Percentiles rank a stretch among this genome's conserved stretches.
phyloP scores from a whole-genome alignment of 2,329 filamentous ascomycete genomes.

The Aaosphaeria pasadenensis region DNA sequence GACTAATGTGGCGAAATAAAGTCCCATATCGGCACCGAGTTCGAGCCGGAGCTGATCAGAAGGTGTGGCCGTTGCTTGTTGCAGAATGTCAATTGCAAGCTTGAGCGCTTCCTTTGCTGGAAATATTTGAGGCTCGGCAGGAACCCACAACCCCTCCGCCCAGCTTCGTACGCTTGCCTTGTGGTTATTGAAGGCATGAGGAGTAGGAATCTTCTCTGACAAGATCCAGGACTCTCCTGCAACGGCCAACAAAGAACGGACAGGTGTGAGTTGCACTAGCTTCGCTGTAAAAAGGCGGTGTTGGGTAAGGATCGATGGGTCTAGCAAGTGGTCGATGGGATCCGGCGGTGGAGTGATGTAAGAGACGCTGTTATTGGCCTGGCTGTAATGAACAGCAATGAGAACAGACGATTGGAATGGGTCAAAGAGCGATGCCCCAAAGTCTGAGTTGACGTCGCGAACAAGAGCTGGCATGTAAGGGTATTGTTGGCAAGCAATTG shows the following conservation, averaged over 20 bases:
- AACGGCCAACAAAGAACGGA: constrained; percentile 43
- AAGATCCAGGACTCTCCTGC: constrained; percentile 46
- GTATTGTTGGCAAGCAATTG: constrained; percentile 15
- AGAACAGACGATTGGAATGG: constrained; percentile 38
- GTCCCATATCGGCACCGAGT: constrained; percentile 30
- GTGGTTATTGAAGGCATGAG: constrained; percentile 27
- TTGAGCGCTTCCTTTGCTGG: constrained; percentile 24
- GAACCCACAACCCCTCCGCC: constrained; percentile 28
- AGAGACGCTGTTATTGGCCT: constrained; percentile 13
- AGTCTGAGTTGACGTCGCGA: constrained; percentile 17
- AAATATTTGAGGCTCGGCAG: constrained; percentile 3
- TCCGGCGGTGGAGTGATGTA: constrained; percentile 10
- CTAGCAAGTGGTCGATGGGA: constrained; percentile 22
- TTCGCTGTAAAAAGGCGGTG: constrained; percentile 35
- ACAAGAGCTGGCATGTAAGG: constrained; percentile 18
- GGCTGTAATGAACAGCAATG: constrained; percentile 30
- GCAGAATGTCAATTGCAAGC: constrained; percentile 22
- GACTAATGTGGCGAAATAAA: constrained; percentile 34
- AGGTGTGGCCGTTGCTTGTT: constrained; percentile 19
- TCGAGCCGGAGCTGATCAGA: constrained; percentile 13
- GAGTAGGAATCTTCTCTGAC: constrained; percentile 38
- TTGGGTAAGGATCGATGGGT: constrained; percentile 17
- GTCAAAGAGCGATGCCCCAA: constrained; percentile 14
- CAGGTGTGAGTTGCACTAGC: constrained; percentile 37
- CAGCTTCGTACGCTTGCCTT: constrained; percentile 35